Evolutionary conservation across 306 rosid species (phyloP).

Genomic region (Trichosanthes truncata): DNA sequence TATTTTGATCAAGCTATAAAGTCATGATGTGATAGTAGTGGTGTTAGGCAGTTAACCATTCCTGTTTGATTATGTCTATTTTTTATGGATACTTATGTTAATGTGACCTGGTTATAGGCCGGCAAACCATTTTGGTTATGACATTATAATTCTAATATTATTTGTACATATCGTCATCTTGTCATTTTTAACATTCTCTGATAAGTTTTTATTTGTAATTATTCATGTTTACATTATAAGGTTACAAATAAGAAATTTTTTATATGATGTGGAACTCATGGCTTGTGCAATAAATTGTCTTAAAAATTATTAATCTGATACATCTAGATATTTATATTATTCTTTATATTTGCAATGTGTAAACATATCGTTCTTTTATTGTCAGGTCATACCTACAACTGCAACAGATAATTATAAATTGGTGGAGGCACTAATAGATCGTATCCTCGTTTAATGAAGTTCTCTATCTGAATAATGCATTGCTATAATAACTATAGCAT

Average conservation of each 20-base stretch:
- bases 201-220: neutral
- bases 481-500: neutral
- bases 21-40: neutral
- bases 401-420: slow-evolving; percentile 61
- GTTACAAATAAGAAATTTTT: neutral
- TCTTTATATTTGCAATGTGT: neutral
- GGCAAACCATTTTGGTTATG: neutral
- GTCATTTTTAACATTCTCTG: neutral
- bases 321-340: neutral
- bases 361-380: slow-evolving; percentile 5
- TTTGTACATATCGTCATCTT: neutral
- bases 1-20: neutral
- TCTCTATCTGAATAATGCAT: neutral
- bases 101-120: neutral
- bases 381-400: slow-evolving; percentile 50
- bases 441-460: slow-evolving; percentile 44
- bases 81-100: neutral
- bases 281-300: neutral
- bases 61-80: neutral
- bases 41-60: neutral
- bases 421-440: slow-evolving; percentile 77
- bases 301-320: neutral
- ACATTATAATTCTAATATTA: neutral
- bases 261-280: neutral
- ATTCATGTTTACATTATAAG: neutral